Evolutionary conservation across 2,329 filamentous ascomycete genomes (phyloP).

Genomic region (Chalaropsis ovoidea): DNA sequence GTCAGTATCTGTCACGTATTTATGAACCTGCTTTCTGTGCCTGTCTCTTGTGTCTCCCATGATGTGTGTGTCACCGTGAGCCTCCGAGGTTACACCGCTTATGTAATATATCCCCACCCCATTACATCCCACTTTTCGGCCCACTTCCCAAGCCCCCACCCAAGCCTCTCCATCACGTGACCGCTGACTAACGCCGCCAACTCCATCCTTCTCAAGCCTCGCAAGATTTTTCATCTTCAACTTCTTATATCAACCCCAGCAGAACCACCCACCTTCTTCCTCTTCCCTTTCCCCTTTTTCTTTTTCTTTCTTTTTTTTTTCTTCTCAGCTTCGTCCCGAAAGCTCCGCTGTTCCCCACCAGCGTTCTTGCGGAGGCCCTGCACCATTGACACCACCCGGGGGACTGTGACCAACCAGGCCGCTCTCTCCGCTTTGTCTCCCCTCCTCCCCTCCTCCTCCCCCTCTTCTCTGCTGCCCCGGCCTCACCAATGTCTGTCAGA

Average conservation of each 20-base stretch:
- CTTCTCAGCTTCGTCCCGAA: conserved; percentile 26
- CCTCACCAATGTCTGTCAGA: background rate
- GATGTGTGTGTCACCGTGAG: too few species aligned
- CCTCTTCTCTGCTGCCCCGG: background rate
- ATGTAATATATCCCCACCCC: background rate
- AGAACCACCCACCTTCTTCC: background rate
- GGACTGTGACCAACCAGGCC: background rate
- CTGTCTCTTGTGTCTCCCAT: background rate
- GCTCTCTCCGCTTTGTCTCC: background rate
- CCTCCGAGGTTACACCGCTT: background rate
- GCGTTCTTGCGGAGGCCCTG: background rate
- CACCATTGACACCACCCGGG: background rate
- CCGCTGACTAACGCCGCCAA: conserved; percentile 14
- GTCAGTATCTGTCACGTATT: background rate
- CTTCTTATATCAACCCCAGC: conserved; percentile 17
- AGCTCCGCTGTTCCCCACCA: conserved; percentile 25
- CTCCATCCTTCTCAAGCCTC: conserved; percentile 20
- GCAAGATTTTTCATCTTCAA: conserved; percentile 22
- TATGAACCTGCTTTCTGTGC: conserved; percentile 1
- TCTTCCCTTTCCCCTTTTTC: conserved; percentile 6
- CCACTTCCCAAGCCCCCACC: too few species aligned
- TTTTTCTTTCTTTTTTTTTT: conserved; percentile 18
- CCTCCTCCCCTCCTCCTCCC: background rate
- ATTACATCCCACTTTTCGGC: too few species aligned
- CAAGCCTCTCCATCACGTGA: background rate